Evolutionary conservation across 805 yeast species (phyloP), one percentile per base, ranked within the genome.

Genomic region (Pichia rugopelliculosa): DNA sequence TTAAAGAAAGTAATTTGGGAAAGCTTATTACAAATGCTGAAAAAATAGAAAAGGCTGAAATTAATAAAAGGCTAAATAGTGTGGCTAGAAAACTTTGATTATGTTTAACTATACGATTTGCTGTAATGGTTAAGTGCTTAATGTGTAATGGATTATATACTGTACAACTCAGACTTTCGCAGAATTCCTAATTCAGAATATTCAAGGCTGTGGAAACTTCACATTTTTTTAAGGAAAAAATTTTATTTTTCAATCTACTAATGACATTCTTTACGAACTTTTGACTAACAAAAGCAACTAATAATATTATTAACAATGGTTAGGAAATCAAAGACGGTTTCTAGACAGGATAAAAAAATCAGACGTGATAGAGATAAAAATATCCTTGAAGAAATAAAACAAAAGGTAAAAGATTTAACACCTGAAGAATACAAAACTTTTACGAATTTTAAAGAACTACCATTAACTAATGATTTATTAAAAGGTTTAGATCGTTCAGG

Each of bases 401-500:
- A 69, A 20, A 67, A 71, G 50, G 75, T 84, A 37, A 70, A 76
- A 21, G 80, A 75, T 39, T 78, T 74, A 56, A 86, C 82, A 53
- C 69, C 74, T 2, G 62, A 62, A 3, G 55, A 56, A n/a, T 48
- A 56, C 18, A 53, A 54, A 23, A 48, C 66, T 21, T 60, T 74
- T 4, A 61, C 74, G 3, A 80, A 78, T 53, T 89, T 89, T 61
- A 73, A 74, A 45, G 90, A 90, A 49, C 72, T 90, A n/a, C 96
- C 97, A 9, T 62, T 90, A 25, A 76, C 89, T 4, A 60, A 68
- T 9, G 69, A 71, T 4, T 83, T 95, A 13, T 56, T 81, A 12
- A 74, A 74, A 51, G 98, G 98, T 2, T 67, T 93, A 37, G 79
- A 76, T 50, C 86, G 80, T 46, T 74, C 95, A n/a, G 84, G 87